Conservation (phyloP, 768 basidiomycete species). For the Suillus paluster region DNA sequence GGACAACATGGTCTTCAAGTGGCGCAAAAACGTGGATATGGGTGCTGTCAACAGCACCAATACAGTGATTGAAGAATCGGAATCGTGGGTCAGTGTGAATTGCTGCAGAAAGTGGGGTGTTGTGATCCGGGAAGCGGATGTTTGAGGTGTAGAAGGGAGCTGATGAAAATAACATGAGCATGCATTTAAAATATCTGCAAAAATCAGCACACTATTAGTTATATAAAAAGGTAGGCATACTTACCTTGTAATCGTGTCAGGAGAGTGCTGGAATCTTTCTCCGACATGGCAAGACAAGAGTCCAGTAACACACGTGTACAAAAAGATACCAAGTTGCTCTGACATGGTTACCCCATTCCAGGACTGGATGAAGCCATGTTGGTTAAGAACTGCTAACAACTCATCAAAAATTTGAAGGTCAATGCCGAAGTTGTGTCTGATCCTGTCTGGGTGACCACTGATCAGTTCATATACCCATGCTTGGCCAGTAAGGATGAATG, state of each 20-base stretch:
- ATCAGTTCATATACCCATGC: constrained; percentile 31
- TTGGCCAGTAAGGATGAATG: constrained; percentile 29
- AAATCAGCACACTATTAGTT: not conserved
- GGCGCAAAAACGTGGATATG: constrained; percentile 8
- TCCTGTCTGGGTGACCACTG: constrained; percentile 23
- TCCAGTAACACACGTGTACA: constrained; percentile 35
- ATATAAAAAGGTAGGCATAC: not conserved
- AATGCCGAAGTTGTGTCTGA: constrained; percentile 25
- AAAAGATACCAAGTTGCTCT: constrained; percentile 46
- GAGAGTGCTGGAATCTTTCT: constrained; percentile 44
- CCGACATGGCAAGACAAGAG: constrained; percentile 29
- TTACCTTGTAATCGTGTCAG: constrained; percentile 43
- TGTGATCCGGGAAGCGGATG: constrained; percentile 20
- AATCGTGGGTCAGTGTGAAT: constrained; percentile 32
- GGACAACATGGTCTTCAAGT: not conserved
- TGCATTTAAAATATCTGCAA: constrained; percentile 24
- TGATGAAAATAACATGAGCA: constrained; percentile 23
- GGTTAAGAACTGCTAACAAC: constrained; percentile 6
- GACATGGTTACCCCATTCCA: not conserved
- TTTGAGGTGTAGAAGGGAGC: constrained; percentile 30
- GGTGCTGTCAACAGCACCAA: constrained; percentile 40
- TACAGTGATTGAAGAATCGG: constrained; percentile 34
- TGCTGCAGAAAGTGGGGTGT: constrained; percentile 12
- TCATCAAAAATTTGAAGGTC: constrained; percentile 24
- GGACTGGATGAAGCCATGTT: constrained; percentile 10